Evolutionary conservation across 805 yeast genomes (phyloP).

Genomic region (Teunomyces funiuensis): DNA sequence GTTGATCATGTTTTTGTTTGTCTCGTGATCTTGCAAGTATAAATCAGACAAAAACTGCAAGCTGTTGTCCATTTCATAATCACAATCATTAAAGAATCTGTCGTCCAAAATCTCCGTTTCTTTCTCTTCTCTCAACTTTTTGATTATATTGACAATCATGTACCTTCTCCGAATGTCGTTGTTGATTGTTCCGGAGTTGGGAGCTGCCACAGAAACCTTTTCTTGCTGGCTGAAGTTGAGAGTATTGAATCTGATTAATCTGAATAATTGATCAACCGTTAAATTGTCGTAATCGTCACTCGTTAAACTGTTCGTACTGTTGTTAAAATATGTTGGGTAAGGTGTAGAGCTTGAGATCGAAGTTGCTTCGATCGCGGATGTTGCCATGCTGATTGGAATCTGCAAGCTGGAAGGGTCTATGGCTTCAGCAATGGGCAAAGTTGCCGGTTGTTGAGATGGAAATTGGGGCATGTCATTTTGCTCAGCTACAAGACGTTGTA

Average conservation of each 20-base stretch:
- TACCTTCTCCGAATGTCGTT: constrained; percentile 37
- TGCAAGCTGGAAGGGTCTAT: constrained; percentile 1
- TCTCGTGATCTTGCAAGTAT: constrained; percentile 36
- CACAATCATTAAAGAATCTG: constrained; percentile 27
- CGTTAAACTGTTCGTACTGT: constrained; percentile 26
- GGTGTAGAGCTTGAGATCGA: constrained; percentile 5
- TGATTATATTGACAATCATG: constrained; percentile 34
- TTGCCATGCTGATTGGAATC: constrained; percentile 4
- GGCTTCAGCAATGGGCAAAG: neutral
- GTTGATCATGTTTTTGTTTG: constrained; percentile 25
- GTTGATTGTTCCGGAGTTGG: constrained; percentile 16
- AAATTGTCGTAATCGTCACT: constrained; percentile 42
- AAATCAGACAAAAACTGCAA: constrained; percentile 41
- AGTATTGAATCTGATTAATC: constrained; percentile 28
- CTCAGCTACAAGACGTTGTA: neutral
- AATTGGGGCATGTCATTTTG: constrained; percentile 1
- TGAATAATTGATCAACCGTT: constrained; percentile 37
- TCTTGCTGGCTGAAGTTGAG: neutral
- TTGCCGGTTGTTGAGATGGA: constrained; percentile 4
- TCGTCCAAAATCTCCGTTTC: constrained; percentile 35
- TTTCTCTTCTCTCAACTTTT: constrained; percentile 38
- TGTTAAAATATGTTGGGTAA: constrained; percentile 20
- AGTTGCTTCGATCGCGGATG: constrained; percentile 8
- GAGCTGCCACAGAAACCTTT: neutral
- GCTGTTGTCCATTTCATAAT: constrained; percentile 43